Conservation (phyloP, 1,139 yeast species). For the Yamadazyma jaroonii region DNA sequence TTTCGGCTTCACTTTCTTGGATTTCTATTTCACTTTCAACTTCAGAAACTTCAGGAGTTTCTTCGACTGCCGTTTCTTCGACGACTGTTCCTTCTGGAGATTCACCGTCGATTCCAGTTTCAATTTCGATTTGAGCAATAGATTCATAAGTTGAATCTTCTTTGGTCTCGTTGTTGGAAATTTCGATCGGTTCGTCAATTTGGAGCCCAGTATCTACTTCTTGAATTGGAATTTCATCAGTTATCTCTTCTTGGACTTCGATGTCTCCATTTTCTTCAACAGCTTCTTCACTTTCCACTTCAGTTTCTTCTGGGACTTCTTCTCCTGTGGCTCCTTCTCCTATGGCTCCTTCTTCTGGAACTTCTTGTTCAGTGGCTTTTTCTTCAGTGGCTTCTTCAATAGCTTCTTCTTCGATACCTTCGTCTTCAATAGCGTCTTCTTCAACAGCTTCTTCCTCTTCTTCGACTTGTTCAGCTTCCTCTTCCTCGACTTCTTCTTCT, state of each 20-base stretch:
- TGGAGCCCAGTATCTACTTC: too few relatives aligned
- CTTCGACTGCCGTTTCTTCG: slow-evolving; percentile 2
- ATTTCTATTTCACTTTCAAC: slow-evolving; percentile 7
- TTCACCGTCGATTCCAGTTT: not conserved
- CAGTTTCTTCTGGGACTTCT: slow-evolving; percentile 6
- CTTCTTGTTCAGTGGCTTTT: slow-evolving; percentile 1
- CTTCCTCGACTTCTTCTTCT: not conserved
- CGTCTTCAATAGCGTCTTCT: not conserved
- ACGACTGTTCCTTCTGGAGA: slow-evolving; percentile 1
- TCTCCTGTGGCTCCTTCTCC: slow-evolving; percentile 3
- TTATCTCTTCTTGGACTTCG: not conserved
- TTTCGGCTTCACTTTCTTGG: slow-evolving; percentile 3
- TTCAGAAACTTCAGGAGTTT: not conserved
- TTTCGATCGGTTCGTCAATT: not conserved
- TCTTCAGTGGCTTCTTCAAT: not conserved
- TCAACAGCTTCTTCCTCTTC: slow-evolving; percentile 2
- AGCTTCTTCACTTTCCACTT: slow-evolving; percentile 6
- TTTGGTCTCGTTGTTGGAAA: slow-evolving; percentile 1
- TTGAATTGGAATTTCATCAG: not conserved
- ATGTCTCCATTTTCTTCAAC: slow-evolving; percentile 6
- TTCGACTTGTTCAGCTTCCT: not conserved
- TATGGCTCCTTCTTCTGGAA: not conserved
- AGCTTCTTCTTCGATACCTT: not conserved
- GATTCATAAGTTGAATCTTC: not conserved
- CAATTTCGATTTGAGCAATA: not conserved